A percentile compares a stretch with the other conserved stretches of the same genome.
Evolutionary conservation across 2,329 filamentous ascomycete genomes (phyloP).

Genomic region (Phialocephala subalpina): DNA sequence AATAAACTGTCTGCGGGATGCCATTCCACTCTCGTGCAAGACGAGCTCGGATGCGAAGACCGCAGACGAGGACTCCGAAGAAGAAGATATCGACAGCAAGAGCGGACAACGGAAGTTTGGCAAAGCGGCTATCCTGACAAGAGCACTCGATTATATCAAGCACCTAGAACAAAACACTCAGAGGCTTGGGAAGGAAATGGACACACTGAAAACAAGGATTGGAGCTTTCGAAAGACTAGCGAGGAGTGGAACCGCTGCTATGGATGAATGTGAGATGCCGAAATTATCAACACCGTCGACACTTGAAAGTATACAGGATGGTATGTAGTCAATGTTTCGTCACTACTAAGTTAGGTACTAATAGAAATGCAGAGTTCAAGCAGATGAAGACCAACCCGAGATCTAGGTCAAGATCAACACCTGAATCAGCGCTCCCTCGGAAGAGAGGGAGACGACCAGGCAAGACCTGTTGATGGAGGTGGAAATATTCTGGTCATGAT

Average conservation of each 20-base stretch:
- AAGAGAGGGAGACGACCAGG: neutral
- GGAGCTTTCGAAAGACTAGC: slow-evolving; percentile 32
- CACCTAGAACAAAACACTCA: slow-evolving; percentile 31
- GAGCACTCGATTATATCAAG: slow-evolving; percentile 36
- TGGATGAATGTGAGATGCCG: slow-evolving; percentile 15
- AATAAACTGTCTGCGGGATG: slow-evolving; percentile 29
- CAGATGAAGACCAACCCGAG: slow-evolving; percentile 1
- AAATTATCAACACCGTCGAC: slow-evolving; percentile 3
- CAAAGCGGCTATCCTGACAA: slow-evolving; percentile 35
- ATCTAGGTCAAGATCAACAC: neutral
- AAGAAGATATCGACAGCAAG: slow-evolving; percentile 20
- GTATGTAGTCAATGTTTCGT: slow-evolving; percentile 8
- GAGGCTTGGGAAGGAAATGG: slow-evolving; percentile 27
- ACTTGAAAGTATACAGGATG: slow-evolving; percentile 28
- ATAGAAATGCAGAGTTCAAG: neutral
- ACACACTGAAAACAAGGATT: slow-evolving; percentile 24
- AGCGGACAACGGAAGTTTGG: slow-evolving; percentile 30
- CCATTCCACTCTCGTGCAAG: slow-evolving; percentile 22
- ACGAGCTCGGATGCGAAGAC: slow-evolving; percentile 13
- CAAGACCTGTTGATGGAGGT: neutral
- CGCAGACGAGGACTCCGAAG: neutral
- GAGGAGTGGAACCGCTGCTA: slow-evolving; percentile 22
- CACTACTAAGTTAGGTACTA: neutral
- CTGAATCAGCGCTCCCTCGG: neutral
- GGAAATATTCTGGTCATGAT: neutral